These are phyloP conservation scores for Mycena leptocephala DNA, from an alignment of 768 basidiomycete species.

Conservation along the genomic window DNA sequence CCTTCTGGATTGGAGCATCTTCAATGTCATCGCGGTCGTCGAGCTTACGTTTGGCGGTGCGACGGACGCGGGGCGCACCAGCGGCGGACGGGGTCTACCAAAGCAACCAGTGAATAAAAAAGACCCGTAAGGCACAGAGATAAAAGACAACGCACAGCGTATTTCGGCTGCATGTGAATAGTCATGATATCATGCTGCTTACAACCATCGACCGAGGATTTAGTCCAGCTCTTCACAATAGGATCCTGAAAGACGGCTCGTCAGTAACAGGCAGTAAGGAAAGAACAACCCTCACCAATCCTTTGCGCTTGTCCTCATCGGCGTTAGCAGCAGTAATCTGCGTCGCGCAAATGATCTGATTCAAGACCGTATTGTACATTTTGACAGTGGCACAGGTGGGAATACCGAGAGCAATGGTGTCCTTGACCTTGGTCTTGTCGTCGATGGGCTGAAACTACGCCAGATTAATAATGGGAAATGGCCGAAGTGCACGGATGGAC, in stretches of 20 bases:
- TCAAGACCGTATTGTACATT: neutral
- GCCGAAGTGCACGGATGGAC: neutral
- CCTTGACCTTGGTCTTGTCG: neutral
- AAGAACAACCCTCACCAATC: neutral
- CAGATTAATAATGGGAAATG: neutral
- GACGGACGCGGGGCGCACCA: neutral
- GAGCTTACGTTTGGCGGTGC: neutral
- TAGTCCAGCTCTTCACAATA: neutral
- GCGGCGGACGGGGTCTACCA: neutral
- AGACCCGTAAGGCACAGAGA: neutral
- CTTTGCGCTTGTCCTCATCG: neutral
- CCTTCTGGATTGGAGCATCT: neutral
- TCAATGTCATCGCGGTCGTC: neutral
- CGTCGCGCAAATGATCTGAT: neutral
- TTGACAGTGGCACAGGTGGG: neutral
- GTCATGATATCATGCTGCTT: neutral
- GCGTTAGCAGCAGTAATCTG: neutral
- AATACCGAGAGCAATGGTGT: neutral
- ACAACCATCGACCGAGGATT: neutral
- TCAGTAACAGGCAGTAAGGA: neutral
- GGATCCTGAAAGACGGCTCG: neutral
- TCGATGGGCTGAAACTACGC: neutral
- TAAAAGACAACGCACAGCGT: neutral
- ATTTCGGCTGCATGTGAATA: neutral
- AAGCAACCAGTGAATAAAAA: neutral